Base-by-base conservation (phyloP, 2,329 filamentous ascomycete genomes). In the Alternaria conjuncta region DNA sequence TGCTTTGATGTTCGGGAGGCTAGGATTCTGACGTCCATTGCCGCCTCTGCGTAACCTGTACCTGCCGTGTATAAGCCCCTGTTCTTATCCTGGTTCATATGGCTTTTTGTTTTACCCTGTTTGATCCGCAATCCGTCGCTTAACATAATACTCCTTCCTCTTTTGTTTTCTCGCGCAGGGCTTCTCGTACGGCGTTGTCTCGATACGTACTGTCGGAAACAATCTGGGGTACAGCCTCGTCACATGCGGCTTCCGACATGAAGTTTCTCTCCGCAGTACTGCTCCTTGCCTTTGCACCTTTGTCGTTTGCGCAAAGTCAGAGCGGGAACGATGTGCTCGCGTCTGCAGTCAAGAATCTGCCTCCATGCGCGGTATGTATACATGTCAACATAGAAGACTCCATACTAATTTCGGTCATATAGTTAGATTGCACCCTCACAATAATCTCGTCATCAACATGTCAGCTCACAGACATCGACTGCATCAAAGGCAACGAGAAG, bases 361-460 rank as follows among this genome's bases (percentile, higher is more conserved):
- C 64, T 45, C 58, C 61, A 32, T 66, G 64, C 47, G 64, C 64
- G 21, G 64, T 66, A 61, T 44, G 64, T 51, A 18, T 7, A 15
- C n/a, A 21, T 5, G 3, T 41, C 49, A 5, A 53, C 3, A 1
- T 1, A 12, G 2, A 0, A 18, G 9, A n/a, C 32, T 10, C 18
- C 6, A 18, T 30, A 41, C 12, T 32, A 5, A 23, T 10, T 18
- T 6, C 8, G 10, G 9, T 23, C 8, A 18, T 30, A 47, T 3
- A 76, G 74, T 20, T 75, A 23, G 60, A 69, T 26, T 76, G 74
- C 55, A 71, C 72, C 30, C 46, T 73, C 10, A 56, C 56, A 13
- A 61, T 51, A 28, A 66, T 76, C n/a, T 57, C 61, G 10, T 47
- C 67, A 21, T 76, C 74, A 15, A 44, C 66, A 21, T 77, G 75